Evolutionary conservation across 345 rosid species (phyloP), one percentile per base, ranked within the genome.

Genomic region (Populus euphratica): DNA sequence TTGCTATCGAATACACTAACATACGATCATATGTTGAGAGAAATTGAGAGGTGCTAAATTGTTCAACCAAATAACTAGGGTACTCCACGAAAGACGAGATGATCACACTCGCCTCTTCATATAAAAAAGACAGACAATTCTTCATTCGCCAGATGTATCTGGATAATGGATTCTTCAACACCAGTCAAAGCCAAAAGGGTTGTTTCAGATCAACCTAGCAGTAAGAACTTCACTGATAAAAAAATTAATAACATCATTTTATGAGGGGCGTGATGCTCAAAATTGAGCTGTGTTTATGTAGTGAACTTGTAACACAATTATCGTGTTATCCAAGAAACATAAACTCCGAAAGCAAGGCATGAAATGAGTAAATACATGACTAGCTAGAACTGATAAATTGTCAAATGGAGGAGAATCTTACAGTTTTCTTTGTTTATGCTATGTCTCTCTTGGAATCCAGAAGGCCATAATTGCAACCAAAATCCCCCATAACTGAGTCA

Each of bases 151-250:
- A 2, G 3, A 10, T 41, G 14, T 41, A 41, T 9, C 44, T 41
- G 44, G 44, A 41, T 41, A 41, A 10, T 10, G 14, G 14, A 41
- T 41, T 41, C 44, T 41, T 41, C 44, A 41, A 41, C 13, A 41
- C 44, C 44, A 10, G 0, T 73, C 14, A 21, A 79, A 77, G 73
- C 12, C 13, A 47, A 2, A 43, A 20, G 62, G 69, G 76, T 72
- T 21, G 64, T 23, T 36, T 72, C 68, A 10, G 20, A 43, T 61
- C 62, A 75, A 50, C 77, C 83, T 75, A 70, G 77, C 73, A 41
- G 66, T 31, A 54, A 18, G 74, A 69, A 59, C 78, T 52, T 70
- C 68, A 49, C 21, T 2, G 4, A 68, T 63, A 38, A 71, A 49
- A 33, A 43, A n/a, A n/a, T n/a, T n/a, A n/a, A 9, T 41, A 41